Evolutionary conservation across 1,284 basidiomycete species (phyloP), one percentile per base, ranked within the genome.

Genomic region (Nidula niveotomentosa): DNA sequence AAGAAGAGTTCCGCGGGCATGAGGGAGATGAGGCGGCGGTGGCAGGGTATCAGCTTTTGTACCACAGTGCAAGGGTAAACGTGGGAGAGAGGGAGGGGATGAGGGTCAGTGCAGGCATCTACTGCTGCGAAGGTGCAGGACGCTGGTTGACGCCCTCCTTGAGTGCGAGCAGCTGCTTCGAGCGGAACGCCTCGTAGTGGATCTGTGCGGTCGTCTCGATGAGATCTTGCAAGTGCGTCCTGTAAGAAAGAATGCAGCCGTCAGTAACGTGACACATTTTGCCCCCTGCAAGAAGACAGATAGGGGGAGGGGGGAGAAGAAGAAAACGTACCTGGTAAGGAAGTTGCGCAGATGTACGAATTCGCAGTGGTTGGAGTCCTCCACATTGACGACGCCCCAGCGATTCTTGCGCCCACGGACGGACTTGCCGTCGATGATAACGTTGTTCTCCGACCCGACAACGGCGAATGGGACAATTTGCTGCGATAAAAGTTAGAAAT

Each of bases 151-250:
- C 85, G 15, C 84, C 84, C 74, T 96, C 94, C 81, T 96, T 96
- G 66, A 96, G 83, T 23, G 94, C 94, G 51, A 96, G 79, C 60
- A 96, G 74, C 78, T 99, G 97, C 80, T 98, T 98, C 65, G 93
- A 96, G 62, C 96, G 88, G 91, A 99, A 99, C 7, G 96, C 95
- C 81, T 99, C 97, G 76, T 99, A 99, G 76, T 99, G 97, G 71
- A 97, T 97, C 75, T 96, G 93, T 7, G 96, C 93, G 2, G 96
- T 99, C 53, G 96, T 98, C 81, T 99, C 96, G 71, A 99, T 98
- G 65, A 99, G 77, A 71, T 99, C 97, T 75, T 99, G 97, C 66
- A 99, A 76, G 76, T 99, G 96, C 35, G 96, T 96, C 73, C 95
- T 91, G 56, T 45, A 10, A 23, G 23, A 23, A 3, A 23, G 47